Evolutionary conservation across 1,139 yeast genomes (phyloP).

Genomic region (Magnusiomyces suaveolens): DNA sequence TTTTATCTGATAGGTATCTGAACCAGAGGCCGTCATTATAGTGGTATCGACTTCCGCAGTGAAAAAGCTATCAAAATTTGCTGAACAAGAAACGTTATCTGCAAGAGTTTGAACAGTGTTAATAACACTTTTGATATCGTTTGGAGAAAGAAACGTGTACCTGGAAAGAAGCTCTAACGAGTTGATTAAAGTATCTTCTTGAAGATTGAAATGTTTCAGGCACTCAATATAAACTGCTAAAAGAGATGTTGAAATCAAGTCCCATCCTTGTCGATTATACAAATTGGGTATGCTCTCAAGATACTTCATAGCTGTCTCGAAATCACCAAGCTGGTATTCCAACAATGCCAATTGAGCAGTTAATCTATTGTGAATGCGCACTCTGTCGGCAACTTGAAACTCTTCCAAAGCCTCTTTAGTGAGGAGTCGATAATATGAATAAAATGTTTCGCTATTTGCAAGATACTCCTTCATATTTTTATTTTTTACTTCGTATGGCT

Average conservation of each 20-base stretch:
- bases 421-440: conserved; percentile 30
- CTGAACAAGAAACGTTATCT: conserved; percentile 8
- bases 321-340: conserved; percentile 50
- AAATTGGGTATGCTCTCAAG: conserved; percentile 55
- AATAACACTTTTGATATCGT: conserved; percentile 17
- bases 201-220: conserved; percentile 39
- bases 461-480: conserved; percentile 17
- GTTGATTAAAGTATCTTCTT: conserved; percentile 22
- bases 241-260: conserved; percentile 53
- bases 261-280: conserved; percentile 18
- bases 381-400: conserved; percentile 41
- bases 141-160: conserved; percentile 18
- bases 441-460: conserved; percentile 28
- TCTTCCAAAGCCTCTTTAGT: conserved; percentile 42
- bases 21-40: conserved; percentile 2
- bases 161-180: conserved; percentile 29
- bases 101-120: conserved; percentile 16
- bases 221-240: conserved; percentile 62
- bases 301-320: conserved; percentile 51
- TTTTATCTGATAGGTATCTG: conserved; percentile 11
- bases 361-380: conserved; percentile 60
- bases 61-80: conserved; percentile 12
- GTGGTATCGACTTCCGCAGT: conserved; percentile 10
- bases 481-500: conserved; percentile 15
- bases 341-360: conserved; percentile 75